These are phyloP conservation scores for Spathaspora hagerdaliae DNA, from an alignment of 805 yeast genomes.

Conservation along the genomic window DNA sequence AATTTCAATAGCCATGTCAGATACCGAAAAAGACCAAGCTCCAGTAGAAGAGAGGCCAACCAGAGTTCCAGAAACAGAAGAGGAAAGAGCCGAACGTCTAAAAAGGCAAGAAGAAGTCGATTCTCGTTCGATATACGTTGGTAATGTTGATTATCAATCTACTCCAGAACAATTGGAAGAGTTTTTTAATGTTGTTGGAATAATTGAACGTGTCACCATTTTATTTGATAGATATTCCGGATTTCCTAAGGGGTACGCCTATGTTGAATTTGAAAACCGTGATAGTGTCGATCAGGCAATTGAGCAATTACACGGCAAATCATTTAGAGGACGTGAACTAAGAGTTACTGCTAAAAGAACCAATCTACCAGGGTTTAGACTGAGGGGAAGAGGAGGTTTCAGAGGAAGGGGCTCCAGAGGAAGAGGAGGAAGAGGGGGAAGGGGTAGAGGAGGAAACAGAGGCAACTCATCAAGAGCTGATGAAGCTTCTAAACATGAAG, in stretches of 20 bases:
- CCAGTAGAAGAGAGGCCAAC: conserved; percentile 1
- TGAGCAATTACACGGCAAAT: conserved; percentile 33
- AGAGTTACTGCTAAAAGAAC: conserved; percentile 51
- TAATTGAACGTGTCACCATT: conserved; percentile 50
- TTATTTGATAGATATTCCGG: conserved; percentile 44
- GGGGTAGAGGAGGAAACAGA: conserved; percentile 12
- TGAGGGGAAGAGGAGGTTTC: conserved; percentile 28
- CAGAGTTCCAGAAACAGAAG: conserved; percentile 21
- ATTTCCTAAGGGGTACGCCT: conserved; percentile 57
- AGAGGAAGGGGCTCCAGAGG: conserved; percentile 28
- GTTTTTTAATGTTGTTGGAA: conserved; percentile 42
- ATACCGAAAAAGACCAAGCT: neutral
- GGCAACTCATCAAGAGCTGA: neutral
- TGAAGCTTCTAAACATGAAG: neutral
- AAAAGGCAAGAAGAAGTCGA: conserved; percentile 45
- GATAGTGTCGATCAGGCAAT: conserved; percentile 47
- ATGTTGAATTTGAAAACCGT: conserved; percentile 48
- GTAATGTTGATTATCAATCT: conserved; percentile 45
- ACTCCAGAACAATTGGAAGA: conserved; percentile 50
- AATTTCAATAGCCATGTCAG: neutral
- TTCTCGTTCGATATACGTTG: conserved; percentile 50
- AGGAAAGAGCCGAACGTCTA: conserved; percentile 28
- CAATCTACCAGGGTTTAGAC: conserved; percentile 45
- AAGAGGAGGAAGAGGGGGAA: conserved; percentile 16
- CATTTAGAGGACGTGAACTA: conserved; percentile 45